Evolutionary conservation across 345 rosid genomes (phyloP).

Genomic region (Kernera saxatilis): DNA sequence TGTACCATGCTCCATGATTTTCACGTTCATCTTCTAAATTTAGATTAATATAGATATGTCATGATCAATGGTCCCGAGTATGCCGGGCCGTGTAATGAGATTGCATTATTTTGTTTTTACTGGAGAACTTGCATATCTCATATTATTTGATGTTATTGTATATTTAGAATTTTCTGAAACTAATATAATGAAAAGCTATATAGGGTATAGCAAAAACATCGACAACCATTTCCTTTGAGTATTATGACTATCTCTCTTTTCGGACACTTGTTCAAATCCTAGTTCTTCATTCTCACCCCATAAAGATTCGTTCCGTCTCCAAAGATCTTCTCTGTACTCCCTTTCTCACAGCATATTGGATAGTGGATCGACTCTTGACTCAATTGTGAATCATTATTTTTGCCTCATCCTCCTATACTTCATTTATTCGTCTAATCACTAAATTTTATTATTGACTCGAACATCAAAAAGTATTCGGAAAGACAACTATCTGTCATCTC

Average conservation of each 20-base stretch:
- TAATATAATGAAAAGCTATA: neutral
- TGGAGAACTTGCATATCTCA: neutral
- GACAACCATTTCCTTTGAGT: neutral
- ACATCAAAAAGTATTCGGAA: neutral
- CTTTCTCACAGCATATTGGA: neutral
- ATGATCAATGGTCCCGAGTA: constrained; percentile 14
- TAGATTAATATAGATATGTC: neutral
- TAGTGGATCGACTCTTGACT: neutral
- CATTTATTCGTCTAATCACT: no score
- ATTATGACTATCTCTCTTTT: neutral
- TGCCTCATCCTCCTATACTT: no score
- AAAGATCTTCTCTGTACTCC: neutral
- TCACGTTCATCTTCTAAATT: constrained; percentile 23
- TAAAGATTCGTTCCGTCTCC: neutral
- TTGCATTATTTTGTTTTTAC: neutral
- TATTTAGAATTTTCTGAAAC: no score
- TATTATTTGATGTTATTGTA: neutral
- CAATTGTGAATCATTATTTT: neutral
- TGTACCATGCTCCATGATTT: constrained; percentile 11
- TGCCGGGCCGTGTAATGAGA: constrained; percentile 20
- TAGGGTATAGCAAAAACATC: neutral
- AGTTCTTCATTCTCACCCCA: neutral
- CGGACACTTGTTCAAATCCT: neutral
- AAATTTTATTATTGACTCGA: neutral
- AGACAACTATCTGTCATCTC: neutral